Percentiles rank a stretch among this genome's conserved stretches.
Conservation (phyloP, 257 asterid species). For the Solanum virginianum region DNA sequence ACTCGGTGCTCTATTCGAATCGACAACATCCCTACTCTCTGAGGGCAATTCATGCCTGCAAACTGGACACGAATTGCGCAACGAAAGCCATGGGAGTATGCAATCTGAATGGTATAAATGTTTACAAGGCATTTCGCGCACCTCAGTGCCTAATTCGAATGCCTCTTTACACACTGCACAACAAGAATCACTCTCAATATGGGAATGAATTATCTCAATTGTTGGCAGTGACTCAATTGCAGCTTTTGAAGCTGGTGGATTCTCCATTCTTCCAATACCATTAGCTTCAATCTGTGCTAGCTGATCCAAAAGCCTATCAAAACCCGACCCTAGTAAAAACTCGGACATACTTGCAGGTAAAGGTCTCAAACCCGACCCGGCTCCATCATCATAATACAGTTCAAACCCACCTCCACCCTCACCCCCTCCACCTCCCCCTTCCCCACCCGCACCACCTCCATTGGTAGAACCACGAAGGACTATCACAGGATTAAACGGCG, state of each 20-base stretch:
- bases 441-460: conserved; percentile 11
- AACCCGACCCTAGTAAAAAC: conserved; percentile 74
- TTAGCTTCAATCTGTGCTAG: conserved; percentile 58
- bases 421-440: conserved; percentile 12
- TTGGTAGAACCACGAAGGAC: conserved; percentile 64
- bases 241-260: conserved; percentile 75
- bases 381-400: conserved; percentile 72
- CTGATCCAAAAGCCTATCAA: conserved; percentile 72
- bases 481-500: conserved; percentile 83
- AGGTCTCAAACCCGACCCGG: conserved; percentile 72
- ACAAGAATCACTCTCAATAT: conserved; percentile 35
- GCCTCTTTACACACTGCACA: conserved; percentile 88
- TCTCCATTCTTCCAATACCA: conserved; percentile 55
- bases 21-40: conserved; percentile 19
- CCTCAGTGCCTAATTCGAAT: conserved; percentile 54
- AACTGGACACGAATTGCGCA: conserved; percentile 79
- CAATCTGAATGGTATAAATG: conserved; percentile 81
- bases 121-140: conserved; percentile 85
- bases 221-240: conserved; percentile 76
- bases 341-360: conserved; percentile 68
- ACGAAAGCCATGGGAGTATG: conserved; percentile 66
- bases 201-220: conserved; percentile 33
- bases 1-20: conserved; percentile 15
- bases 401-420: conserved; percentile 47
- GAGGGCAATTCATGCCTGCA: conserved; percentile 65